phyloP scores from a whole-genome alignment of 768 basidiomycete genomes.

The Gymnopilus dilepis region DNA sequence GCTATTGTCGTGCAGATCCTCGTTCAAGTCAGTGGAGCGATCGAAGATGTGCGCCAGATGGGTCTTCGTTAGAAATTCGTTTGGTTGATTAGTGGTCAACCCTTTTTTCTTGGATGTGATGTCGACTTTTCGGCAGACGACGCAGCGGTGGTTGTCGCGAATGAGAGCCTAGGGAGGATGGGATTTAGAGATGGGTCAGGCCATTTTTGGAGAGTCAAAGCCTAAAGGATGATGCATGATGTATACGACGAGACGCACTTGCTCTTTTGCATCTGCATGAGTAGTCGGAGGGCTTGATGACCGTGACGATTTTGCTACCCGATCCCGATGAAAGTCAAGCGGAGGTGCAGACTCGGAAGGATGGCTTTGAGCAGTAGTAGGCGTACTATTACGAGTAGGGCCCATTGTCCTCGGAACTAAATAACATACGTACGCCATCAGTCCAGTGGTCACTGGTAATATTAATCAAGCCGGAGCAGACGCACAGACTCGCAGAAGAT shows the following conservation, averaged over 20 bases:
- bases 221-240: not conserved
- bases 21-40: not conserved
- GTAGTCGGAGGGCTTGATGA: not conserved
- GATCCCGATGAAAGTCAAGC: not conserved
- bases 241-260: not conserved
- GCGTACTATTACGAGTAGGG: too few relatives aligned
- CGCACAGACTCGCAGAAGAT: conserved; percentile 1
- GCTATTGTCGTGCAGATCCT: not conserved
- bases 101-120: not conserved
- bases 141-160: conserved; percentile 1
- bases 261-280: conserved; percentile 1
- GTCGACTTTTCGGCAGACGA: not conserved
- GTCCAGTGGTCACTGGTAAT: not conserved
- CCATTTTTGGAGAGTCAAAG: not conserved
- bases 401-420: not conserved
- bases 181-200: not conserved
- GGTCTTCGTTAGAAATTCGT: not conserved
- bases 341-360: conserved; percentile 1
- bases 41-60: conserved; percentile 1
- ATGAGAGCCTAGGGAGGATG: conserved; percentile 2
- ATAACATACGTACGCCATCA: not conserved
- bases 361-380: not conserved
- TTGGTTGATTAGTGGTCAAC: not conserved
- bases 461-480: not conserved
- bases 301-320: not conserved